phyloP scores from a whole-genome alignment of 1,284 basidiomycete genomes.

The Boletus smithii region DNA sequence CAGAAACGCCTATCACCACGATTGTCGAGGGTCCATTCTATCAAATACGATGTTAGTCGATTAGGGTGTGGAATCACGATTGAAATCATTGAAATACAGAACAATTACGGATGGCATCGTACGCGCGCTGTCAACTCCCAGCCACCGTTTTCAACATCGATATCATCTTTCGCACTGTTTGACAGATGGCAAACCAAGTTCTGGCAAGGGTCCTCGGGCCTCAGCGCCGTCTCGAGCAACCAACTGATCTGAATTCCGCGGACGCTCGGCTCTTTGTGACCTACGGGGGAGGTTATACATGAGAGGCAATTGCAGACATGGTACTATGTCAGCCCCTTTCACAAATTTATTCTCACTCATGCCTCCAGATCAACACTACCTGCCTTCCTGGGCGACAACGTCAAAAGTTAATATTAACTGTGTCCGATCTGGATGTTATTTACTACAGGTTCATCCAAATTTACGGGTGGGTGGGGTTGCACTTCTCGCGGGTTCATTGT shows the following conservation, averaged over 20 bases:
- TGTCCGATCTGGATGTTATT: neutral
- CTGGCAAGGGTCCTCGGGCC: no score
- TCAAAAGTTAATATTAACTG: constrained; percentile 15
- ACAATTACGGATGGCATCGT: no score
- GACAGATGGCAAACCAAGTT: no score
- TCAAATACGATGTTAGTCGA: no score
- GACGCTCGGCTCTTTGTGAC: neutral
- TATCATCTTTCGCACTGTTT: no score
- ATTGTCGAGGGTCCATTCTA: no score
- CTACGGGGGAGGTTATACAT: neutral
- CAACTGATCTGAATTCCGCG: constrained; percentile 3
- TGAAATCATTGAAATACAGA: no score
- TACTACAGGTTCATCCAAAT: neutral
- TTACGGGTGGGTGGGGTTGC: neutral
- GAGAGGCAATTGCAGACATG: neutral
- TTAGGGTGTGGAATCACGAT: no score
- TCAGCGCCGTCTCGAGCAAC: neutral
- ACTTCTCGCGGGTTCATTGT: neutral
- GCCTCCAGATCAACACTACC: neutral
- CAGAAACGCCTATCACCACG: no score
- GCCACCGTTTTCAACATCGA: no score
- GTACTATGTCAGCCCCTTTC: neutral
- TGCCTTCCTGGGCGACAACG: constrained; percentile 7
- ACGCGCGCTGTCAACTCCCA: no score
- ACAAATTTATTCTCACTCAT: neutral